A percentile compares a stretch with the other conserved stretches of the same genome.
phyloP scores from a whole-genome alignment of 1,139 yeast species.

The Suhomyces bokatorum region DNA sequence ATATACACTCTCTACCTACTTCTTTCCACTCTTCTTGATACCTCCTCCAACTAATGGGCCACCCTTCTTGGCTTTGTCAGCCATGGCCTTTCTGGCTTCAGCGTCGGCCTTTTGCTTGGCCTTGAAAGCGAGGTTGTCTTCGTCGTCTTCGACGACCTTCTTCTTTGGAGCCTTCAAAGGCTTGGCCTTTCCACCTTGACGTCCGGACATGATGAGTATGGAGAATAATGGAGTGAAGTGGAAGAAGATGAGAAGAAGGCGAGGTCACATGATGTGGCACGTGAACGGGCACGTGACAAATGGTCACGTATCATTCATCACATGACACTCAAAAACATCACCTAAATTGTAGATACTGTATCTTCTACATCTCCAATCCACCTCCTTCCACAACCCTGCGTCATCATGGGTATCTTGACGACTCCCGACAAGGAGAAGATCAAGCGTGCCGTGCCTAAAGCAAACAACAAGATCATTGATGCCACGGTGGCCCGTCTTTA shows the following conservation, averaged over 20 bases:
- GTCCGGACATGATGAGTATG: slow-evolving; percentile 58
- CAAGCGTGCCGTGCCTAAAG: slow-evolving; percentile 85
- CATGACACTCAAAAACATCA: not conserved
- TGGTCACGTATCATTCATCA: not conserved
- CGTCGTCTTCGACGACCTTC: slow-evolving; percentile 75
- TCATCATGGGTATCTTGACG: slow-evolving; percentile 58
- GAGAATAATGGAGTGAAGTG: not conserved
- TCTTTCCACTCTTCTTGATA: slow-evolving; percentile 84
- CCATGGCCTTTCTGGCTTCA: slow-evolving; percentile 88
- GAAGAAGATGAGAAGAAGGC: not conserved
- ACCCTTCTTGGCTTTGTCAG: slow-evolving; percentile 82
- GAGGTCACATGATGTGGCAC: not conserved
- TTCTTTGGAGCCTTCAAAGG: slow-evolving; percentile 73
- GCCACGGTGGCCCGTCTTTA: slow-evolving; percentile 89
- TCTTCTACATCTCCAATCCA: not conserved
- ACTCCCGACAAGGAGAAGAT: slow-evolving; percentile 81
- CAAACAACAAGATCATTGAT: slow-evolving; percentile 82
- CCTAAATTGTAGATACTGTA: too few species aligned
- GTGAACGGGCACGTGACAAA: not conserved
- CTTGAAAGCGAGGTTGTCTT: slow-evolving; percentile 86
- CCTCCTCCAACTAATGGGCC: slow-evolving; percentile 94
- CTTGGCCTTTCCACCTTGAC: slow-evolving; percentile 75
- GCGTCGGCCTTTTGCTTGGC: slow-evolving; percentile 95
- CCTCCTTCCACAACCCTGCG: not conserved
- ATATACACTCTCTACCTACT: slow-evolving; percentile 26